Evolutionary conservation across 192 early-diverging fungal species (phyloP), one percentile per base, ranked within the genome.

Genomic region (Backusella macrospora): DNA sequence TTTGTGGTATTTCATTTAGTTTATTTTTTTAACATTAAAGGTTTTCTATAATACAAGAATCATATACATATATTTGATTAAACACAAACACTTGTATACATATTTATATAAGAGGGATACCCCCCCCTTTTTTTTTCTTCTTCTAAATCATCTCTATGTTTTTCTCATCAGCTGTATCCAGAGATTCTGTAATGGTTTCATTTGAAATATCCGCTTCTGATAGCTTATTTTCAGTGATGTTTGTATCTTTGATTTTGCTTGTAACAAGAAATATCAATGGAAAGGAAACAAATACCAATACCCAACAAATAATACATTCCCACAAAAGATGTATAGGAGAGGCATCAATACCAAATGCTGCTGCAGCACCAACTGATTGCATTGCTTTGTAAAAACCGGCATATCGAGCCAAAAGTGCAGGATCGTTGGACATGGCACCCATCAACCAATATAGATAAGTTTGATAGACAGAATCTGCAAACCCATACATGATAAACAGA

Each of bases 321-420:
- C 70, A 65, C 0, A 46, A 23, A 43, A 76, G 75, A 18, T 18
- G 46, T 1, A 71, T 72, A 34, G 71, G 37, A 0, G 70, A 70
- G 23, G 92, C 89, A 62, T 90, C 90, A 44, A 91, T 83, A 55
- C 90, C 84, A 88, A 90, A 94, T 0, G 91, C 85, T 21, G 92
- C 84, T 38, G 90, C 92, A 40, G 86, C 90, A 23, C 92, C 92
- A 46, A 88, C 86, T 45, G 90, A 92, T 86, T 94, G 93, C 69
- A 93, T 86, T 64, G 89, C 91, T 85, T 96, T 96, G 88, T 96
- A 96, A 79, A 91, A 94, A 0, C 94, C 94, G n/a, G 90, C 85
- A 62, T 90, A 93, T 38, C 89, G 85, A 34, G 92, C 85, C 16
- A 91, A 79, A 59, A 86, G 80, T 62, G 86, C 85, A 62, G 88